phyloP scores from a whole-genome alignment of 805 yeast genomes.

The Jamesozyma hellenica region DNA sequence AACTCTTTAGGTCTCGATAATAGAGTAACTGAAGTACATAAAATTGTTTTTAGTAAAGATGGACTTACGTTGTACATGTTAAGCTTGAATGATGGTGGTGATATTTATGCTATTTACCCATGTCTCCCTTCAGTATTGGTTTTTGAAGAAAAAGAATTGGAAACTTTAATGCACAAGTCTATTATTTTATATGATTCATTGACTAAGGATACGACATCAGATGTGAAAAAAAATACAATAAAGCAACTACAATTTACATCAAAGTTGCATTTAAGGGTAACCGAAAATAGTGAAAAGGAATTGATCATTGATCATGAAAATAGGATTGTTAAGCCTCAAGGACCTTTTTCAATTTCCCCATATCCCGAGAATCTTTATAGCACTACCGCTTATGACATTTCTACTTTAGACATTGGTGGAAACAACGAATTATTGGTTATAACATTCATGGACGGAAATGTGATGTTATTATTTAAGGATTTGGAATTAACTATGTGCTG shows the following conservation, averaged over 20 bases:
- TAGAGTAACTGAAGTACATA: slow-evolving; percentile 13
- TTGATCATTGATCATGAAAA: slow-evolving; percentile 15
- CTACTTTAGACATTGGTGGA: slow-evolving; percentile 18
- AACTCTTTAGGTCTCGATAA: slow-evolving; percentile 17
- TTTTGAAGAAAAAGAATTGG: slow-evolving; percentile 22
- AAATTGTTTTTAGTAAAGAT: slow-evolving; percentile 30
- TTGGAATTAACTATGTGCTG: slow-evolving; percentile 31
- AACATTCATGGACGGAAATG: slow-evolving; percentile 24
- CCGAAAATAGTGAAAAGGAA: slow-evolving; percentile 2
- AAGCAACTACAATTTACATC: slow-evolving; percentile 32
- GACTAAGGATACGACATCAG: slow-evolving; percentile 8
- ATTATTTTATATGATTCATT: slow-evolving; percentile 18
- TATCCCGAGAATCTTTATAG: slow-evolving; percentile 46
- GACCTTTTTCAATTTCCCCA: slow-evolving; percentile 46
- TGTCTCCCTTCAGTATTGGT: slow-evolving; percentile 37
- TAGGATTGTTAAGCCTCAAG: slow-evolving; percentile 30
- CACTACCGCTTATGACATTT: slow-evolving; percentile 33
- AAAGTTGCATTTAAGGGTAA: slow-evolving; percentile 23
- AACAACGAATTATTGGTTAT: slow-evolving; percentile 20
- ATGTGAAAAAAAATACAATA: slow-evolving; percentile 18
- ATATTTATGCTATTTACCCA: slow-evolving; percentile 54
- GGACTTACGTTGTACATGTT: slow-evolving; percentile 44
- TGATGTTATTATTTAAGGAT: slow-evolving; percentile 27
- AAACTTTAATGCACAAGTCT: slow-evolving; percentile 20
- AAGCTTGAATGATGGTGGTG: slow-evolving; percentile 40